Conservation (phyloP, 2,329 filamentous ascomycete genomes). For the Alternaria viburni region DNA sequence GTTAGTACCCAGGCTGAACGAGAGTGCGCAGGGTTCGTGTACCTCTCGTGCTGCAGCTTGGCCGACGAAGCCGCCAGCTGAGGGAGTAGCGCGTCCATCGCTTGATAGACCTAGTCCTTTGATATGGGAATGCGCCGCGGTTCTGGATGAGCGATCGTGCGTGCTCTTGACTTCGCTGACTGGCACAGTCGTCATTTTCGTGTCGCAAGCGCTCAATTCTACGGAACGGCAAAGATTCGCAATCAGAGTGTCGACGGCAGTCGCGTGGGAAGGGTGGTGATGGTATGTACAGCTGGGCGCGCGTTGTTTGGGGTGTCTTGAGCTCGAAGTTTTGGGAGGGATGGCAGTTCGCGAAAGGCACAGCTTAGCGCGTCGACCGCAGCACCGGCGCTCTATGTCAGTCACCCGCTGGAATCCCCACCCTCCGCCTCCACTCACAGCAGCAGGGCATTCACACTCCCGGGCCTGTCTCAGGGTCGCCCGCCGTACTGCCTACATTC, state of each 20-base stretch:
- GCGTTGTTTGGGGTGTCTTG: constrained; percentile 20
- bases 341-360: constrained; percentile 17
- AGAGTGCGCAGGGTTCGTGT: constrained; percentile 27
- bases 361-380: constrained; percentile 19
- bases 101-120: constrained; percentile 84
- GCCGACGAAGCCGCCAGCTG: constrained; percentile 79
- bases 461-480: background rate
- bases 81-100: constrained; percentile 84
- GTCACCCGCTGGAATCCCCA: constrained; percentile 15
- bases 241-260: background rate
- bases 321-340: constrained; percentile 22
- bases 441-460: constrained; percentile 5
- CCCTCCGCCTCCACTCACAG: constrained; percentile 18
- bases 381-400: constrained; percentile 9
- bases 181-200: constrained; percentile 47
- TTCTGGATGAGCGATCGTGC: constrained; percentile 81
- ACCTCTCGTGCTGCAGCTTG: constrained; percentile 89
- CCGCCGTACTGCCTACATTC: background rate
- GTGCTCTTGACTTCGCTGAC: constrained; percentile 89
- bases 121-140: constrained; percentile 97
- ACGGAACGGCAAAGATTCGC: background rate
- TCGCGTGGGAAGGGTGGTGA: background rate
- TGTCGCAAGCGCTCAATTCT: constrained; percentile 18
- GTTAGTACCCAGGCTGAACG: constrained; percentile 13
- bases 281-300: constrained; percentile 10